These are phyloP conservation scores for Diaporthe citriasiana DNA, from an alignment of 2,329 filamentous ascomycete genomes.

Conservation along the genomic window DNA sequence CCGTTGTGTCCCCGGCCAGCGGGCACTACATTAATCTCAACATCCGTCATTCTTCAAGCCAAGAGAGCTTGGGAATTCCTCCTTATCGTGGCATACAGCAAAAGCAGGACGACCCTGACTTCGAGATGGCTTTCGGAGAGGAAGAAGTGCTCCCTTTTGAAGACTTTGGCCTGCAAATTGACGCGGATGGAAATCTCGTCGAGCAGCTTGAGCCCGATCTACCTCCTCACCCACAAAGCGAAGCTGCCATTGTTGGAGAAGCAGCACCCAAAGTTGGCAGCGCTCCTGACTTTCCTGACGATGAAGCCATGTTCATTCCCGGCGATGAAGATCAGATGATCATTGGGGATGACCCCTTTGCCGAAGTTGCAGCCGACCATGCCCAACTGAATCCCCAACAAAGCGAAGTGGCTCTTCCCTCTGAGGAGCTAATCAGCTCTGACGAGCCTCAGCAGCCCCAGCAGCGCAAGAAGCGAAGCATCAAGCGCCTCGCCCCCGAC, in stretches of 20 bases:
- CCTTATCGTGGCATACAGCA: conserved; percentile 43
- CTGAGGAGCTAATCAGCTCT: conserved; percentile 34
- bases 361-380: conserved; percentile 38
- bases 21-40: conserved; percentile 42
- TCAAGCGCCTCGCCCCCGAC: conserved; percentile 49
- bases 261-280: conserved; percentile 22
- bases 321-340: conserved; percentile 53
- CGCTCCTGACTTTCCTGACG: conserved; percentile 27
- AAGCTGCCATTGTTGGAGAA: conserved; percentile 1
- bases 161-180: conserved; percentile 64
- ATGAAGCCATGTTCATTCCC: conserved; percentile 36
- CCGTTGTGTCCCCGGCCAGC: conserved; percentile 49
- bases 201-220: conserved; percentile 63
- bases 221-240: conserved; percentile 54
- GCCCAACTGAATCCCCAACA: not conserved
- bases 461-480: conserved; percentile 44
- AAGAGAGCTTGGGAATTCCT: conserved; percentile 42
- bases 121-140: conserved; percentile 50
- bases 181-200: conserved; percentile 65
- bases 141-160: conserved; percentile 56
- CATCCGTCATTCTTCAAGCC: conserved; percentile 42
- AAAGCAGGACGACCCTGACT: conserved; percentile 48
- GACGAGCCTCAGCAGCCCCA: conserved; percentile 22
- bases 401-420: conserved; percentile 25
- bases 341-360: conserved; percentile 52